phyloP scores from a whole-genome alignment of 352 stramenopile species.

The Globisporangium iwayamae region DNA sequence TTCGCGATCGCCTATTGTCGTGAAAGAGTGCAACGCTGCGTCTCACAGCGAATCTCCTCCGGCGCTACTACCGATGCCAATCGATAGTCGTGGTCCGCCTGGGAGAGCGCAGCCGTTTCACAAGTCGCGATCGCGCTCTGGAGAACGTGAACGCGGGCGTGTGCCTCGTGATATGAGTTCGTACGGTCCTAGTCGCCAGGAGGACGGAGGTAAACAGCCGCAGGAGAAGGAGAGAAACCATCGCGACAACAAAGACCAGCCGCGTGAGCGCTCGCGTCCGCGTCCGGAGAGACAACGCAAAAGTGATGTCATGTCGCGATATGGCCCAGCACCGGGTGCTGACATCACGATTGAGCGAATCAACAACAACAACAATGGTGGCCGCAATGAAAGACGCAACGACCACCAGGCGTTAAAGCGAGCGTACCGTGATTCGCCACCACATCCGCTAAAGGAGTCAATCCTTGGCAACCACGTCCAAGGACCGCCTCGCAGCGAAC shows the following conservation, averaged over 20 bases:
- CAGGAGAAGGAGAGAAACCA: neutral
- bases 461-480: neutral
- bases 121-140: slow-evolving; percentile 15
- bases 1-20: slow-evolving; percentile 4
- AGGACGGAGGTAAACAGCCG: neutral
- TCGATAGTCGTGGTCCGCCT: neutral
- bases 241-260: slow-evolving; percentile 4
- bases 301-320: slow-evolving; percentile 14
- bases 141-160: slow-evolving; percentile 9
- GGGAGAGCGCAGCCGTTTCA: neutral
- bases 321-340: slow-evolving; percentile 5
- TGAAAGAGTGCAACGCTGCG: neutral
- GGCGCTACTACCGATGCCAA: neutral
- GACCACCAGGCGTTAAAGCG: slow-evolving; percentile 6
- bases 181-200: slow-evolving; percentile 6
- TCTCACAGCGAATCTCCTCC: slow-evolving; percentile 2
- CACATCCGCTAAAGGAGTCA: neutral
- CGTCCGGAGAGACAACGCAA: slow-evolving; percentile 15
- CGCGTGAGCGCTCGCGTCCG: slow-evolving; percentile 7
- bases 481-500: neutral
- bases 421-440: slow-evolving; percentile 2
- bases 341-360: slow-evolving; percentile 6
- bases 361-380: neutral
- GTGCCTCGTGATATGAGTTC: slow-evolving; percentile 6
- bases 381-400: slow-evolving; percentile 21